Evolutionary conservation across 768 basidiomycete species (phyloP), one percentile per base, ranked within the genome.

Genomic region (Trametes maxima): DNA sequence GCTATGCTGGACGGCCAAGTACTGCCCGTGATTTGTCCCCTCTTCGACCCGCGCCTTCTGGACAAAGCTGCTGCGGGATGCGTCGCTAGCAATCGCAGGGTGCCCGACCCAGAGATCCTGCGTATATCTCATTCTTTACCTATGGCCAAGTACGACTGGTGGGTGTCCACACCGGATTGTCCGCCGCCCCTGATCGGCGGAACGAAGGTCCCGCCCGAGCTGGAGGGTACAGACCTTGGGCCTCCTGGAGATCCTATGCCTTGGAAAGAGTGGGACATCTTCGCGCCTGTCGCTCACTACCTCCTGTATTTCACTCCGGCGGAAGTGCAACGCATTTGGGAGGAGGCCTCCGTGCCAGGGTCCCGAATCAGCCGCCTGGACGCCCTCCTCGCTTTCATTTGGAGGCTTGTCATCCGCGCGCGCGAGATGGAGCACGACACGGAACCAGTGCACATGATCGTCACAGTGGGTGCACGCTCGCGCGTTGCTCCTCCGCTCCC

Each of bases 331-430:
- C 65, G 67, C n/a, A 75, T 77, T 42, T 76, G 75, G 73, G 55
- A 68, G 44, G 72, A 67, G 0, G 52, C 73, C 8, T 51, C 52
- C 11, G 25, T 21, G 48, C 11, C 19, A 21, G 24, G 21, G 24
- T 10, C 25, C 24, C 37, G 35, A 61, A 21, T 76, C 63, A 76
- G 75, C 59, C 73, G 73, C 60, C 70, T 75, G 22, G 76, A 77
- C 64, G 72, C 73, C 10, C 70, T 78, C 19, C 71, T 74, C 24
- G 75, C 76, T 2, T 74, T 75, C 60, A 42, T 78, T 6, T 78
- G 77, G 76, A 56, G 59, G 10, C 65, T 68, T n/a, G 66, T 76
- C 37, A 71, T 74, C 46, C 69, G 72, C 47, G 75, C 74, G 19
- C 71, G 72, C 28, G 60, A 58, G 12, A 46, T 70, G 1, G 59